A percentile compares a stretch with the other conserved stretches of the same genome.
Conservation (phyloP, 163 green algal species). For the Prototheca cutis region DNA sequence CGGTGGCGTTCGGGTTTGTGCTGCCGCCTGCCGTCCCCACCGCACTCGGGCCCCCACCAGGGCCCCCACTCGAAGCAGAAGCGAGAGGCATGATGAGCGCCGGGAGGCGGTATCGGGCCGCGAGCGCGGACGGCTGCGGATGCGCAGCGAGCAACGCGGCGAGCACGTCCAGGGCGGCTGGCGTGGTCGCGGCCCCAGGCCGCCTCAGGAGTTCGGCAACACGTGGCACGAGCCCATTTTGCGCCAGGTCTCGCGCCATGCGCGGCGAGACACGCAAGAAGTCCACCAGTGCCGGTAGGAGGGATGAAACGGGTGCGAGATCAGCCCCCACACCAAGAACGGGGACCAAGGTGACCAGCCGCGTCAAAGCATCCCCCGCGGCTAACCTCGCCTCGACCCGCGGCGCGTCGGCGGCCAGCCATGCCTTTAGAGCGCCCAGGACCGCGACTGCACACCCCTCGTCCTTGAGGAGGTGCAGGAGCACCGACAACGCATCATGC, state of each 20-base stretch:
- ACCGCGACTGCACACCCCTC: slow-evolving; percentile 29
- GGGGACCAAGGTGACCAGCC: slow-evolving; percentile 52
- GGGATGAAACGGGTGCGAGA: slow-evolving; percentile 23
- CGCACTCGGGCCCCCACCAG: too few species aligned
- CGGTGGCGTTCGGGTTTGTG: too few species aligned
- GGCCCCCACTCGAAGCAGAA: too few species aligned
- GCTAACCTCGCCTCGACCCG: slow-evolving; percentile 1
- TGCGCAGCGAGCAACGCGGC: slow-evolving; percentile 56
- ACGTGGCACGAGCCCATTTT: slow-evolving; percentile 14
- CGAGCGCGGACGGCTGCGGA: slow-evolving; percentile 42
- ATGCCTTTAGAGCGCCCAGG: slow-evolving; percentile 56
- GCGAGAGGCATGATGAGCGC: not conserved
- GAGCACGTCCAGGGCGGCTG: slow-evolving; percentile 58
- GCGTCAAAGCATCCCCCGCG: slow-evolving; percentile 39
- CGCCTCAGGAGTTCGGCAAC: slow-evolving; percentile 27
- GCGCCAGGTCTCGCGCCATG: slow-evolving; percentile 29
- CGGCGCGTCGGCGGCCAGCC: slow-evolving; percentile 63
- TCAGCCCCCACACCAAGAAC: slow-evolving; percentile 15
- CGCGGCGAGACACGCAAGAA: slow-evolving; percentile 31
- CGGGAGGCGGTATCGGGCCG: not conserved
- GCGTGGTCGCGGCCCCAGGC: slow-evolving; percentile 36
- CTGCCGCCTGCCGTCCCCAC: too few species aligned
- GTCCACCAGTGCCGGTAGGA: slow-evolving; percentile 27
- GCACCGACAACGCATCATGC: slow-evolving; percentile 36
- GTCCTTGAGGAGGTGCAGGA: slow-evolving; percentile 36